phyloP scores from a whole-genome alignment of 164 flowering plant species.

The Vitis cinerea region DNA sequence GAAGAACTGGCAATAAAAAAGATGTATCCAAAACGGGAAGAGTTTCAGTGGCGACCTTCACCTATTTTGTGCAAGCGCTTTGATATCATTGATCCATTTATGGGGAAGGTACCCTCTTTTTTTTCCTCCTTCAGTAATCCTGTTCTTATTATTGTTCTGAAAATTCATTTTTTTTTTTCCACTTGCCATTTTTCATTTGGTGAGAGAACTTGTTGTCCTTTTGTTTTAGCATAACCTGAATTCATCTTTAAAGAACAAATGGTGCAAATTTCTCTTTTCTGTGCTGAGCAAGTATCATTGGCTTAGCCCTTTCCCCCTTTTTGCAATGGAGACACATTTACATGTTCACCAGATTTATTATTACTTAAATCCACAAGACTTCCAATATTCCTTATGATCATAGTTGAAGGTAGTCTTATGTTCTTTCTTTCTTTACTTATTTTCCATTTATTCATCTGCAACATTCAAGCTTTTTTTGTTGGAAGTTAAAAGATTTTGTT shows the following conservation, averaged over 20 bases:
- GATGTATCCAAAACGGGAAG: constrained; percentile 70
- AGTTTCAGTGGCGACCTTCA: constrained; percentile 91
- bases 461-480: too few species aligned
- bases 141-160: neutral
- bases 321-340: too few species aligned
- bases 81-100: constrained; percentile 84
- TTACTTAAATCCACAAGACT: too few species aligned
- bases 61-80: constrained; percentile 92
- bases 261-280: too few species aligned
- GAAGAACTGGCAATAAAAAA: constrained; percentile 41
- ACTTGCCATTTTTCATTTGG: neutral
- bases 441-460: too few species aligned
- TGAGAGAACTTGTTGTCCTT: neutral
- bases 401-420: too few species aligned
- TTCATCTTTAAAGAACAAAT: neutral
- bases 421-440: too few species aligned
- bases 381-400: too few species aligned
- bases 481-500: too few species aligned
- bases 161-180: neutral
- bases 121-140: neutral
- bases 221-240: neutral
- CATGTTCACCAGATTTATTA: too few species aligned
- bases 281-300: too few species aligned
- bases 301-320: too few species aligned
- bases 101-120: constrained; percentile 71